Base-by-base conservation (phyloP, 2,329 filamentous ascomycete species). In the Aspergillus latus region DNA sequence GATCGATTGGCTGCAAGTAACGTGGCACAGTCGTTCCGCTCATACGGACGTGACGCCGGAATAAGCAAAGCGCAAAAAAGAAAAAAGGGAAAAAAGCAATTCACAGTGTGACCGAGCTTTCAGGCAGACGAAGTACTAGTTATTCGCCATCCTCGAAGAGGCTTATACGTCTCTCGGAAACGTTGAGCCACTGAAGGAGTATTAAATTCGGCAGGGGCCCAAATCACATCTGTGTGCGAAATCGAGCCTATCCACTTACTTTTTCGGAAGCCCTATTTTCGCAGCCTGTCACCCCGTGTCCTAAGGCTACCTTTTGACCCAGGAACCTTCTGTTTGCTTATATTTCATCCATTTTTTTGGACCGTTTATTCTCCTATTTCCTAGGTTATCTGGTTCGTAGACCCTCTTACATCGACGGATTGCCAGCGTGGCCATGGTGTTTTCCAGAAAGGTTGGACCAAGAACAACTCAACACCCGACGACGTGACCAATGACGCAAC, bases 401-500 rank as follows among this genome's bases (percentile, higher is more conserved):
- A 36, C 32, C 29, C 56, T 52, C 16, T 51, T 30, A 32, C 36
- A 48, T 52, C 36, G 43, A 40, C 28, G 30, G 32, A 42, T 49
- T 57, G 60, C 53, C 54, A n/a, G 29, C 21, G 46, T 56, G 56
- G 56, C 60, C 58, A 57, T 66, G 59, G 54, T 63, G 58, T 16
- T 63, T 58, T 47, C 49, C 48, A 46, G 34, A 56, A 56, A 46
- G 53, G 40, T 49, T 29, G 49, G 49, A 54, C 39, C 52, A 30
- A 52, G 40, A 34, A 43, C 49, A 58, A 54, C 54, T 56, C 45
- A 55, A 46, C 40, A 51, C 48, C 50, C 45, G 34, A 58, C 62
- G 37, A 61, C 57, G 53, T 58, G 47, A 63, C 63, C 61, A 63
- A 74, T 74, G 70, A 67, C 69, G 30, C 68, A 70, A 55, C 63